Evolutionary conservation across 2,329 filamentous ascomycete species (phyloP).

Genomic region (Zasmidium citrigriseum): DNA sequence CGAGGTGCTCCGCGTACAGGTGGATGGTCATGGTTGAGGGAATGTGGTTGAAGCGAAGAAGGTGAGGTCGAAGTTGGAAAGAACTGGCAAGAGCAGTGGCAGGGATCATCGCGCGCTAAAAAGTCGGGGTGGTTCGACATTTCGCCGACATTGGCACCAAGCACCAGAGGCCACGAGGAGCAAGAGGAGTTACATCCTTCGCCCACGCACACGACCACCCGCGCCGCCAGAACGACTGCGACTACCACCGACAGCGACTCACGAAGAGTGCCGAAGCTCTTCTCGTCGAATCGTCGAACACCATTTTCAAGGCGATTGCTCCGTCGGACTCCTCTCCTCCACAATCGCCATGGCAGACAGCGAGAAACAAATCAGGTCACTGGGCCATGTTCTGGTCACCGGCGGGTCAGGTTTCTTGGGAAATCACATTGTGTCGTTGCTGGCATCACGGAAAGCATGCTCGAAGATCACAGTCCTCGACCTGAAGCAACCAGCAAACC

Average conservation of each 20-base stretch:
- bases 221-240: no score
- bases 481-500: constrained; percentile 44
- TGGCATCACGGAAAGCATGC: constrained; percentile 43
- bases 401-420: constrained; percentile 56
- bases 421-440: constrained; percentile 51
- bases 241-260: no score
- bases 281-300: no score
- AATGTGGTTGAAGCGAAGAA: background rate
- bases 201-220: no score
- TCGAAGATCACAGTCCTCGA: constrained; percentile 51
- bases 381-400: constrained; percentile 51
- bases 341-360: constrained; percentile 4
- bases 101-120: background rate
- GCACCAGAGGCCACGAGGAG: no score
- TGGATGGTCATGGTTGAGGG: constrained; percentile 32
- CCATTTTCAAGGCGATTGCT: no score
- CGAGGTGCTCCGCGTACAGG: constrained; percentile 62
- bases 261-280: no score
- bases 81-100: background rate
- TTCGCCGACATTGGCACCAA: no score
- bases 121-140: background rate
- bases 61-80: no score
- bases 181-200: no score
- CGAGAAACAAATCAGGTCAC: constrained; percentile 29
- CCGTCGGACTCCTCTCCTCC: background rate